Percentiles rank a stretch among this genome's conserved stretches.
Evolutionary conservation across 75 land plant species (phyloP).

Genomic region (Larix kaempferi): DNA sequence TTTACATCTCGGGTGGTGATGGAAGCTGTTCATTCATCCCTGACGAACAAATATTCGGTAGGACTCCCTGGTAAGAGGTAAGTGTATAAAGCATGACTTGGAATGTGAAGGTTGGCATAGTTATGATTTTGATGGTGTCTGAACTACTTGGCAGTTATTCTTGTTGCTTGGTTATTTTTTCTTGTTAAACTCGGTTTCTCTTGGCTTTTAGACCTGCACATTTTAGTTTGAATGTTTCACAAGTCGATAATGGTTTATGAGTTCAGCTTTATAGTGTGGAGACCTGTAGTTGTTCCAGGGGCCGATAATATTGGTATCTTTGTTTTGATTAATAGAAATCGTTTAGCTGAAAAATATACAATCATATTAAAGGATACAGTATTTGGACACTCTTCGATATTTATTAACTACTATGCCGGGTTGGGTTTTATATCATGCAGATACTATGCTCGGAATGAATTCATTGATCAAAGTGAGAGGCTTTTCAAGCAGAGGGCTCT

Average conservation of each 20-base stretch:
- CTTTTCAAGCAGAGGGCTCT: slow-evolving; percentile 83
- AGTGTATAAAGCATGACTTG: background rate
- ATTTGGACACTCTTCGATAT: background rate
- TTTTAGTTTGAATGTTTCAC: background rate
- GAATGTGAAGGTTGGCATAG: background rate
- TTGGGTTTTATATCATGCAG: slow-evolving; percentile 20
- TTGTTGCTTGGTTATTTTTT: background rate
- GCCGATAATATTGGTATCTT: background rate
- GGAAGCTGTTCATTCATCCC: slow-evolving; percentile 89
- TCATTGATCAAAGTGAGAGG: slow-evolving; percentile 78
- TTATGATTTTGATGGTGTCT: background rate
- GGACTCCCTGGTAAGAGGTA: slow-evolving; percentile 95
- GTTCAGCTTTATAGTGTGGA: background rate
- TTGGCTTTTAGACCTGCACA: background rate
- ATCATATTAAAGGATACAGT: background rate
- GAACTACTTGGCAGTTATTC: background rate
- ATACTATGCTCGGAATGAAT: slow-evolving; percentile 95
- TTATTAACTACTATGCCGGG: background rate
- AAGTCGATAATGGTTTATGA: background rate
- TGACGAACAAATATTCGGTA: slow-evolving; percentile 98
- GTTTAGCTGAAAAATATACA: background rate
- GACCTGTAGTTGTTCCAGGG: background rate
- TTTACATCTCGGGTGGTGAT: slow-evolving; percentile 91
- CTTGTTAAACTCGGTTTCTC: background rate
- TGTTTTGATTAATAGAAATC: background rate